phyloP scores from a whole-genome alignment of 2,329 filamentous ascomycete species.

The Dissoconium aciculare region DNA sequence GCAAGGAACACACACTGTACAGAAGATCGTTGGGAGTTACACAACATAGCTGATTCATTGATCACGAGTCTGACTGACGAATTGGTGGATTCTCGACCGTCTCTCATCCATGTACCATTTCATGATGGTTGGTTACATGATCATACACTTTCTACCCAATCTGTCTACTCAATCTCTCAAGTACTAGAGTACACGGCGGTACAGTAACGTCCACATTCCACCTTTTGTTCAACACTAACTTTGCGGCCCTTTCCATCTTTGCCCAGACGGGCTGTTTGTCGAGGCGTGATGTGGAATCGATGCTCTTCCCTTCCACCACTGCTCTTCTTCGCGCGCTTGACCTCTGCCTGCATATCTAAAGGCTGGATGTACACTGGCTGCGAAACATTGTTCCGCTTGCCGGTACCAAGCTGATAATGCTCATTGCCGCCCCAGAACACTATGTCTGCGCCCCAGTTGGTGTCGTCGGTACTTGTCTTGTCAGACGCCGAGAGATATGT shows the following conservation, averaged over 20 bases:
- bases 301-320: conserved; percentile 49
- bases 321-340: conserved; percentile 44
- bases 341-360: conserved; percentile 50
- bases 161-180: no score
- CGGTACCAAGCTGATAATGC: conserved; percentile 81
- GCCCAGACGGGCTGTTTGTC: conserved; percentile 51
- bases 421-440: conserved; percentile 95
- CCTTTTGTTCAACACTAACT: conserved; percentile 66
- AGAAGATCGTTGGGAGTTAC: no score
- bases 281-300: conserved; percentile 67
- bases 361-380: conserved; percentile 66
- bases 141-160: no score
- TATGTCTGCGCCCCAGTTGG: conserved; percentile 77
- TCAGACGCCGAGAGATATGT: conserved; percentile 38
- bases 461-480: conserved; percentile 45
- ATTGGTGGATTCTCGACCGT: no score
- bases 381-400: conserved; percentile 67
- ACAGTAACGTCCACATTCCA: conserved; percentile 71
- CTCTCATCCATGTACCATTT: no score
- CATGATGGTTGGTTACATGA: no score
- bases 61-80: no score
- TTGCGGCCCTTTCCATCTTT: conserved; percentile 53
- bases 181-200: conserved; percentile 63
- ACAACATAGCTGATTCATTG: no score
- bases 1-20: no score